Evolutionary conservation across 164 flowering plant species (phyloP).

Genomic region (Aristolochia fimbriata): DNA sequence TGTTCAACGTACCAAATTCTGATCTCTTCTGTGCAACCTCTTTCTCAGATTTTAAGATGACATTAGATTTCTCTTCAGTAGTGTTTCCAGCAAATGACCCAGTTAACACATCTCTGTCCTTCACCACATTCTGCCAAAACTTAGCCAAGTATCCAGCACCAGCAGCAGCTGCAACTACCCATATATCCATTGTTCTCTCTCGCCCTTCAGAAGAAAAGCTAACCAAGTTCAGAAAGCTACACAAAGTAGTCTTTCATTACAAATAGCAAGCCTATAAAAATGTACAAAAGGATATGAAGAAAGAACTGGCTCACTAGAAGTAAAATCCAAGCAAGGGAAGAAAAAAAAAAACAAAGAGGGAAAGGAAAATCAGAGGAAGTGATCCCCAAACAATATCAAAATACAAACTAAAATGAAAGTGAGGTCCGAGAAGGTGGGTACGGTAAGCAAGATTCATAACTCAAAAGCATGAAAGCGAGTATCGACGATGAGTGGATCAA

Average conservation of each 20-base stretch:
- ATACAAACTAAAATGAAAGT: too few relatives aligned
- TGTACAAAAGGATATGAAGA: too few relatives aligned
- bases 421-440: too few relatives aligned
- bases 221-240: neutral
- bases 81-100: constrained; percentile 18
- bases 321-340: too few relatives aligned
- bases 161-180: constrained; percentile 68
- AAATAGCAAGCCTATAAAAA: neutral
- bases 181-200: constrained; percentile 44
- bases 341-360: too few relatives aligned
- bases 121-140: constrained; percentile 29
- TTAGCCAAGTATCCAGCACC: constrained; percentile 60
- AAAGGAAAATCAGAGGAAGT: too few relatives aligned
- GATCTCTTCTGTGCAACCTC: neutral
- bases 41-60: constrained; percentile 2
- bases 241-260: neutral
- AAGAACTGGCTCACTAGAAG: too few relatives aligned
- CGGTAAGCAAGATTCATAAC: too few relatives aligned
- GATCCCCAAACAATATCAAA: too few relatives aligned
- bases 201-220: neutral
- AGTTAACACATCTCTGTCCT: constrained; percentile 19
- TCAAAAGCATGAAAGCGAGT: too few relatives aligned
- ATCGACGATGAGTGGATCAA: too few relatives aligned
- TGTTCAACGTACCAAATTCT: neutral
- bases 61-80: constrained; percentile 13